Percentiles rank a stretch among this genome's conserved stretches.
phyloP scores from a whole-genome alignment of 2,329 filamentous ascomycete species.

The Beauveria asiatica region DNA sequence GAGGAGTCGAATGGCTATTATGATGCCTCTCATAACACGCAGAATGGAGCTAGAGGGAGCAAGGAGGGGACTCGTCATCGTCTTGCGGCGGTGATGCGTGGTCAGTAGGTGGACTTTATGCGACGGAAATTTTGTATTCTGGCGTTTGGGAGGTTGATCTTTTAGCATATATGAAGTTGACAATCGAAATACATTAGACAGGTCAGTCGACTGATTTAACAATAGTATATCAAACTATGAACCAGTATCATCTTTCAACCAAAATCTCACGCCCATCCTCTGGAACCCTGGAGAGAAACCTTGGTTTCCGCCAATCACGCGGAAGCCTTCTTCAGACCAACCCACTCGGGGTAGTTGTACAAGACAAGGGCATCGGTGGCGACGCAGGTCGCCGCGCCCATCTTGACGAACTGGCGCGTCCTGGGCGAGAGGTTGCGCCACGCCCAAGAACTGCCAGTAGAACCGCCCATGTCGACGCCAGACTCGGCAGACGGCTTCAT shows the following conservation, averaged over 20 bases:
- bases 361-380: conserved; percentile 3
- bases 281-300: neutral
- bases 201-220: too few relatives aligned
- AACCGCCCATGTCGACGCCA: neutral
- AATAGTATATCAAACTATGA: too few relatives aligned
- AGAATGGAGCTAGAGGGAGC: conserved; percentile 6
- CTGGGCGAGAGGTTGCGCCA: conserved; percentile 7
- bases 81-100: conserved; percentile 9
- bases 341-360: conserved; percentile 2
- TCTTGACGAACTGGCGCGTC: conserved; percentile 7
- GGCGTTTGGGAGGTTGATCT: neutral
- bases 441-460: neutral
- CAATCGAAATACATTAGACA: too few relatives aligned
- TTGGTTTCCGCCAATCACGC: neutral
- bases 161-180: neutral
- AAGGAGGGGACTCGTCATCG: conserved; percentile 10
- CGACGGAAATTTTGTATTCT: neutral
- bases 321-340: neutral
- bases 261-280: too few relatives aligned
- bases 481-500: neutral
- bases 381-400: neutral
- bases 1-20: conserved; percentile 27
- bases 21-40: conserved; percentile 17
- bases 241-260: too few relatives aligned
- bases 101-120: neutral